These are phyloP conservation scores for Fusarium lateritium DNA, from an alignment of 2,329 filamentous ascomycete genomes.

Conservation along the genomic window DNA sequence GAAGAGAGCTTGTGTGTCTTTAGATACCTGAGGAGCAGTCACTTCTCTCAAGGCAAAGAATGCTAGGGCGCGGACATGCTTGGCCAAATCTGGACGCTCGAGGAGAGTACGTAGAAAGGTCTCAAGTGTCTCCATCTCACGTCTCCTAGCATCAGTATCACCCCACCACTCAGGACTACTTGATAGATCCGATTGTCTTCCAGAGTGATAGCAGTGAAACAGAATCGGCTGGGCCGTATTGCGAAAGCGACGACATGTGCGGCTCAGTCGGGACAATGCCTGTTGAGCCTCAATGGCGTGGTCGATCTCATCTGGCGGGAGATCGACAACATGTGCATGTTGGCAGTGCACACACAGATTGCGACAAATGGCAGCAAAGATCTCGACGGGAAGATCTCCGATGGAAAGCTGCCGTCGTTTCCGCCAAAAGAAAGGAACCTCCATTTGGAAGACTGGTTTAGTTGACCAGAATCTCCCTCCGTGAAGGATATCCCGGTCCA, in stretches of 20 bases:
- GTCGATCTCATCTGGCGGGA: constrained; percentile 43
- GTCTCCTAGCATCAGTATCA: constrained; percentile 22
- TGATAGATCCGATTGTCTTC: constrained; percentile 32
- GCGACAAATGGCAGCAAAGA: constrained; percentile 47
- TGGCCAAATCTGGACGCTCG: constrained; percentile 46
- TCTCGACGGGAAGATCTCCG: constrained; percentile 45
- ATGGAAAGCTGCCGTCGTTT: constrained; percentile 39
- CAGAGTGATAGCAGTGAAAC: constrained; percentile 48
- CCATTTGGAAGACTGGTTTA: constrained; percentile 23
- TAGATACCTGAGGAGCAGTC: constrained; percentile 23
- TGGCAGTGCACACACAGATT: constrained; percentile 49
- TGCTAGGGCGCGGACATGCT: constrained; percentile 44
- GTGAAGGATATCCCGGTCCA: constrained; percentile 43
- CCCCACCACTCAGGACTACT: constrained; percentile 31
- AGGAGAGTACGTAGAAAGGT: constrained; percentile 46
- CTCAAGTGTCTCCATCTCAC: constrained; percentile 42
- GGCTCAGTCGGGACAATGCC: constrained; percentile 47
- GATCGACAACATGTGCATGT: constrained; percentile 46
- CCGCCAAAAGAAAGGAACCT: constrained; percentile 27
- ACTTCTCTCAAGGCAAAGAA: constrained; percentile 44
- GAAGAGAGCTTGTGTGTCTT: constrained; percentile 45
- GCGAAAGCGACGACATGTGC: constrained; percentile 46
- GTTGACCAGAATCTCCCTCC: constrained; percentile 35
- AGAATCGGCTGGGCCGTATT: constrained; percentile 44
- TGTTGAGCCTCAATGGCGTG: constrained; percentile 44